phyloP scores from a whole-genome alignment of 1,139 yeast species.

The Protomyces lactucae-debilis region DNA sequence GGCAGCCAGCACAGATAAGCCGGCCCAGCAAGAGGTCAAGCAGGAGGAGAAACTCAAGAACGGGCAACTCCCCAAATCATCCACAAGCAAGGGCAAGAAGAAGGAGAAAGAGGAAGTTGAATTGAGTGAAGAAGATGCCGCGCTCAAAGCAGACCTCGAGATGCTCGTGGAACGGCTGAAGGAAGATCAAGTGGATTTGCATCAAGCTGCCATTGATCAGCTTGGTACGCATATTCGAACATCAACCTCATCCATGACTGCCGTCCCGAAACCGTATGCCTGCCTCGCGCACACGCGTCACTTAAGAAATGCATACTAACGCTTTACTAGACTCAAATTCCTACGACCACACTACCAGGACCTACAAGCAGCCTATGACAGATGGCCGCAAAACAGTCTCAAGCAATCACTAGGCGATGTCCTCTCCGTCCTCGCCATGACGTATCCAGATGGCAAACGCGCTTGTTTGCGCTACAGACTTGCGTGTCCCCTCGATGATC shows the following conservation, averaged over 20 bases:
- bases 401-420: slow-evolving; percentile 60
- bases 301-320: background rate
- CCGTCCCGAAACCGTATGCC: slow-evolving; percentile 81
- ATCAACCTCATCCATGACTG: slow-evolving; percentile 97
- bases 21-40: background rate
- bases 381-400: slow-evolving; percentile 51
- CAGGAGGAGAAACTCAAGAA: background rate
- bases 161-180: slow-evolving; percentile 72
- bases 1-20: background rate
- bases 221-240: slow-evolving; percentile 78
- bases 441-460: slow-evolving; percentile 75
- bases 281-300: background rate
- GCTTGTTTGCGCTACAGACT: slow-evolving; percentile 80
- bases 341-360: slow-evolving; percentile 78
- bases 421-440: slow-evolving; percentile 90
- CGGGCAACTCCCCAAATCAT: background rate
- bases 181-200: slow-evolving; percentile 48
- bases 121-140: slow-evolving; percentile 72
- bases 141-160: slow-evolving; percentile 81
- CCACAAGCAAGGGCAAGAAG: background rate
- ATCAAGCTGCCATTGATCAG: slow-evolving; percentile 56
- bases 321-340: slow-evolving; percentile 56
- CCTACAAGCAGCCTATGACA: slow-evolving; percentile 59
- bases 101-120: slow-evolving; percentile 23
- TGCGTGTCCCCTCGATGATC: slow-evolving; percentile 52